Evolutionary conservation across 305 asterid species (phyloP).

Genomic region (Fraxinus floribunda): DNA sequence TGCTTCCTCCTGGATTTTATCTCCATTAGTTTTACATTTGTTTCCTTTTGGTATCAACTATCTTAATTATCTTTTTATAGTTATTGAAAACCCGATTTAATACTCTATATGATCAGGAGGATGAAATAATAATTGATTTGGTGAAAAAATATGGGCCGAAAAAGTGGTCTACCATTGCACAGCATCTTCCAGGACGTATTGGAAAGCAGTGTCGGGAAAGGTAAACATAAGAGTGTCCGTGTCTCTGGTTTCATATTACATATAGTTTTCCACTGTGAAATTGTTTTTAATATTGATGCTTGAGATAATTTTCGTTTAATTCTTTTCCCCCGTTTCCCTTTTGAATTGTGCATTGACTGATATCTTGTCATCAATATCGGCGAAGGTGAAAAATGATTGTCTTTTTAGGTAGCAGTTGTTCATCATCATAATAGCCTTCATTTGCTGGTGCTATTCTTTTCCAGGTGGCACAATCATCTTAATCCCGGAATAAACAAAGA

Average conservation of each 20-base stretch:
- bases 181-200: slow-evolving; percentile 94
- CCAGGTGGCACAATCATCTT: slow-evolving; percentile 94
- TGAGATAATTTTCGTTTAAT: neutral
- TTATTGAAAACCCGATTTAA: slow-evolving; percentile 22
- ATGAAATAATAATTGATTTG: slow-evolving; percentile 71
- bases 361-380: neutral
- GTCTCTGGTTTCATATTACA: neutral
- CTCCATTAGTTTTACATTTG: neutral
- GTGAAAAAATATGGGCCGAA: slow-evolving; percentile 86
- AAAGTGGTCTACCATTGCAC: slow-evolving; percentile 98
- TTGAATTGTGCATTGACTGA: neutral
- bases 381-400: neutral
- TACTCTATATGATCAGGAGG: slow-evolving; percentile 63
- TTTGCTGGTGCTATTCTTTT: neutral
- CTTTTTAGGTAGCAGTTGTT: neutral
- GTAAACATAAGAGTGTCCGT: slow-evolving; percentile 38
- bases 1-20: slow-evolving; percentile 18
- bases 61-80: slow-evolving; percentile 16
- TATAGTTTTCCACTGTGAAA: neutral
- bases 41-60: neutral
- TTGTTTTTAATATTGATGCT: neutral
- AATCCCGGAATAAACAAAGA: slow-evolving; percentile 93
- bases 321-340: neutral
- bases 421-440: neutral
- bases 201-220: slow-evolving; percentile 99